Evolutionary conservation across 305 asterid species (phyloP).

Genomic region (Fraxinus dipetala): DNA sequence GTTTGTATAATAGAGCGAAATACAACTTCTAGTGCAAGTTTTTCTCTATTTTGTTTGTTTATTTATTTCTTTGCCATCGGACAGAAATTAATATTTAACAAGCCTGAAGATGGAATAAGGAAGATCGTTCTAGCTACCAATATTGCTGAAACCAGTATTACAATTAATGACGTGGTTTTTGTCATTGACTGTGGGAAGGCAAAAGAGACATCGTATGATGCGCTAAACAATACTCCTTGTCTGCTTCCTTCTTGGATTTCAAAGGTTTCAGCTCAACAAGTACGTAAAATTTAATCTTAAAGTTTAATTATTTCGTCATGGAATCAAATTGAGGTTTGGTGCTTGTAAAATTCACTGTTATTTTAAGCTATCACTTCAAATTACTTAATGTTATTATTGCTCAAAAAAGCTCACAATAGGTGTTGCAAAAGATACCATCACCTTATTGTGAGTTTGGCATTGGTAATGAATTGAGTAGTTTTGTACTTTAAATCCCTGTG

Average conservation of each 20-base stretch:
- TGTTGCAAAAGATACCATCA: conserved; percentile 6
- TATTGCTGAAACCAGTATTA: conserved; percentile 96
- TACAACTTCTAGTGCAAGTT: neutral
- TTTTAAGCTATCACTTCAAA: neutral
- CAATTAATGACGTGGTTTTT: conserved; percentile 80
- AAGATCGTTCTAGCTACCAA: conserved; percentile 89
- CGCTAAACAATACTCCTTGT: conserved; percentile 92
- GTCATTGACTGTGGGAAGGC: conserved; percentile 96
- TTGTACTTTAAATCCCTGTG: conserved; percentile 4
- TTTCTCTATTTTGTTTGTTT: conserved; percentile 15
- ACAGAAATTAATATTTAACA: conserved; percentile 82
- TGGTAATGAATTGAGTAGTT: neutral
- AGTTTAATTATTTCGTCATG: conserved; percentile 10
- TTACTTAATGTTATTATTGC: neutral
- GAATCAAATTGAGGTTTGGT: conserved; percentile 9
- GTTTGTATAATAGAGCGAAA: conserved; percentile 8
- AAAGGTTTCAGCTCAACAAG: conserved; percentile 89
- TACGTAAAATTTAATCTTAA: conserved; percentile 31
- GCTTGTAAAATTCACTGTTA: conserved; percentile 9
- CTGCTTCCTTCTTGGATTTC: conserved; percentile 97
- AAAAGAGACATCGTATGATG: conserved; percentile 95
- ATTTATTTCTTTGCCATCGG: conserved; percentile 26
- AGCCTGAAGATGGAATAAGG: conserved; percentile 76
- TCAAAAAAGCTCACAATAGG: neutral
- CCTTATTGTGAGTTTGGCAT: neutral